Percentiles rank a stretch among this genome's conserved stretches.
Evolutionary conservation across 805 yeast species (phyloP).

Genomic region (Myxozyma nipponensis): DNA sequence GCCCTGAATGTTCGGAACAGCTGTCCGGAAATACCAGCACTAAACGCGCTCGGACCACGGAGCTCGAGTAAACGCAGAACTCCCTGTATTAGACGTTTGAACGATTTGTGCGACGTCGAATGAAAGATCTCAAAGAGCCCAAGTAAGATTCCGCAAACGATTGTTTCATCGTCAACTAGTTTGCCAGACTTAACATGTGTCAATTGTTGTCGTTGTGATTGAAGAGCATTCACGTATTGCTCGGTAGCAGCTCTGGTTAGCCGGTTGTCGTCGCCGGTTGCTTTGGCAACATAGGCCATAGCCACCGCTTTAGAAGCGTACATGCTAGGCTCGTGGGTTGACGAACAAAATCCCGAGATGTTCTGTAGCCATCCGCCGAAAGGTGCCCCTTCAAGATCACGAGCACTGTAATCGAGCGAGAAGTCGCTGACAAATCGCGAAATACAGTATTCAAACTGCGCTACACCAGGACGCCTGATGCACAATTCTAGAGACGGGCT

Average conservation of each 20-base stretch:
- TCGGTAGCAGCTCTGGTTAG: not conserved
- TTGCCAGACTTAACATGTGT: not conserved
- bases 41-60: conserved; percentile 3
- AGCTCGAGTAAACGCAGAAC: not conserved
- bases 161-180: not conserved
- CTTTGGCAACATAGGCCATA: not conserved
- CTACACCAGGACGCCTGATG: too few species aligned
- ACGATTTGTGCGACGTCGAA: not conserved
- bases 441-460: not conserved
- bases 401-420: not conserved
- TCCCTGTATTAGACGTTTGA: conserved; percentile 1
- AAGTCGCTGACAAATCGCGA: not conserved
- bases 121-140: conserved; percentile 2
- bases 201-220: not conserved
- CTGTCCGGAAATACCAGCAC: not conserved
- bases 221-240: not conserved
- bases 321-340: not conserved
- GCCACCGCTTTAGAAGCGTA: not conserved
- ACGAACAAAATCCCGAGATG: not conserved
- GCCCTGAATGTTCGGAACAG: conserved; percentile 2
- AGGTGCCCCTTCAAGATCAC: not conserved
- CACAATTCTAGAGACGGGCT: too few species aligned
- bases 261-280: not conserved
- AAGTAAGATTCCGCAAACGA: conserved; percentile 2
- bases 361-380: not conserved